Percentiles rank a stretch among this genome's conserved stretches.
Evolutionary conservation across 805 yeast genomes (phyloP).

Genomic region (Zygotorulaspora danielsina): DNA sequence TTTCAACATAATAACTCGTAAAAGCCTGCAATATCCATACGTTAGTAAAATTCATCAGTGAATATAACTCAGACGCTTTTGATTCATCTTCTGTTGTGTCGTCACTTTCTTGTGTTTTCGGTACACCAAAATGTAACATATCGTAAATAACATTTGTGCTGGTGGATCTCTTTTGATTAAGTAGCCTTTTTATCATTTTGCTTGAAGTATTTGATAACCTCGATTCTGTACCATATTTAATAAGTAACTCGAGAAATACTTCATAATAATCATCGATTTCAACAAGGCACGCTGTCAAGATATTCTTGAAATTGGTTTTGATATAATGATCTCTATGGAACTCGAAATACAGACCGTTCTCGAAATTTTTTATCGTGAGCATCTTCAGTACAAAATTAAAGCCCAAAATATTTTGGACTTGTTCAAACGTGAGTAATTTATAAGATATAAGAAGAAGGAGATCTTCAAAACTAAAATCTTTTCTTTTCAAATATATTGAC

Average conservation of each 20-base stretch:
- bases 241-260: constrained; percentile 20
- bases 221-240: constrained; percentile 22
- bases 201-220: constrained; percentile 12
- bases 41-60: constrained; percentile 30
- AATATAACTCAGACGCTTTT: constrained; percentile 12
- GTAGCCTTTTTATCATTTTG: constrained; percentile 13
- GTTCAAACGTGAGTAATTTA: constrained; percentile 30
- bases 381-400: constrained; percentile 15
- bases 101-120: constrained; percentile 8
- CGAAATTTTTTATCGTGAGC: constrained; percentile 8
- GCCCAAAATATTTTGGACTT: constrained; percentile 26
- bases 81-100: constrained; percentile 13
- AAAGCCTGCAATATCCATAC: constrained; percentile 32
- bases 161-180: constrained; percentile 12
- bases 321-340: constrained; percentile 24
- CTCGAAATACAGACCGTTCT: constrained; percentile 20
- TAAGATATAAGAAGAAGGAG: constrained; percentile 24
- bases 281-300: constrained; percentile 17
- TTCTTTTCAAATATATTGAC: constrained; percentile 33
- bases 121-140: constrained; percentile 18
- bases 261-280: constrained; percentile 13
- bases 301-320: constrained; percentile 18
- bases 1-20: constrained; percentile 19
- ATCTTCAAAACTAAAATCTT: constrained; percentile 22
- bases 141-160: constrained; percentile 16